phyloP scores from a whole-genome alignment of 768 basidiomycete genomes.

The Lentinula guzmanii region DNA sequence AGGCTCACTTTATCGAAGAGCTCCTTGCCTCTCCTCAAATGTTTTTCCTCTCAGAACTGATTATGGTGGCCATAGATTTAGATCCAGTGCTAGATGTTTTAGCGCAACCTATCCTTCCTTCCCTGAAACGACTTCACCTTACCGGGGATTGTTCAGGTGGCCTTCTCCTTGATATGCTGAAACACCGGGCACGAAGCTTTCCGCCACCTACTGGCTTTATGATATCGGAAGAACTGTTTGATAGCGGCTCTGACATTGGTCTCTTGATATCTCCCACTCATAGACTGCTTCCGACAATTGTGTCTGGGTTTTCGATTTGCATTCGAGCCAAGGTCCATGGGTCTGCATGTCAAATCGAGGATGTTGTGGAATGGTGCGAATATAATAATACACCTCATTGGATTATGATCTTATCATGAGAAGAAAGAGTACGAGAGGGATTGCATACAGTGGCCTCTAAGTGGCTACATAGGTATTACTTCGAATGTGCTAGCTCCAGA shows the following conservation, averaged over 20 bases:
- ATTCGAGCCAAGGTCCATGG: too few relatives aligned
- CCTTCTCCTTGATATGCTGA: background rate
- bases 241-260: background rate
- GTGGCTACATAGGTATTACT: background rate
- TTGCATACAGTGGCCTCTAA: too few relatives aligned
- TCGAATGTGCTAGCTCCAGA: background rate
- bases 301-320: too few relatives aligned
- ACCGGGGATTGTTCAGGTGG: background rate
- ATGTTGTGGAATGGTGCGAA: too few relatives aligned
- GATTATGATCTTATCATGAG: too few relatives aligned
- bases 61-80: background rate
- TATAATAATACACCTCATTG: too few relatives aligned
- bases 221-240: background rate
- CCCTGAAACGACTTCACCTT: background rate
- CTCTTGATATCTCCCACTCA: too few relatives aligned
- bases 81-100: background rate
- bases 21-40: background rate
- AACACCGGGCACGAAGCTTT: background rate
- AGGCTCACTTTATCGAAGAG: background rate
- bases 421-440: background rate
- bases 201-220: background rate
- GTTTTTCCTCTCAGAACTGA: background rate
- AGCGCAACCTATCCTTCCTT: background rate
- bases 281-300: too few relatives aligned
- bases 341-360: too few relatives aligned